These are phyloP conservation scores for Epichloe coenophiala DNA, from an alignment of 2,329 filamentous ascomycete species.

Conservation along the genomic window DNA sequence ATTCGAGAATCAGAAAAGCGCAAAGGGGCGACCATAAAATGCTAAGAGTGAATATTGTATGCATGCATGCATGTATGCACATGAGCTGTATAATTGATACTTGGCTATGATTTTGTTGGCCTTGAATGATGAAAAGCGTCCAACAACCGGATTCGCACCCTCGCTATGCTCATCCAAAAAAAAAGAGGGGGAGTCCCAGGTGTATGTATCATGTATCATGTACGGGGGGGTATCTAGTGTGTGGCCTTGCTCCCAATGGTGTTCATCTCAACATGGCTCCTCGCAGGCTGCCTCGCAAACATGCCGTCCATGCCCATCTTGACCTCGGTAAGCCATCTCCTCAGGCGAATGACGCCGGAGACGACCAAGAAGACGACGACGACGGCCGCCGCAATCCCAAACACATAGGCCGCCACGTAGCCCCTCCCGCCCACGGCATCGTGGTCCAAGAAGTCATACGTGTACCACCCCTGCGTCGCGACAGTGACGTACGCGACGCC, in stretches of 20 bases:
- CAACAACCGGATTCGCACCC: too few species aligned
- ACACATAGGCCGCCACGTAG: constrained; percentile 49
- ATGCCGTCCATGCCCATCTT: constrained; percentile 31
- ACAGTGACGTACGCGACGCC: constrained; percentile 60
- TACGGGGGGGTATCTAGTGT: too few species aligned
- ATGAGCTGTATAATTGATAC: background rate
- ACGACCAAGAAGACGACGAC: constrained; percentile 39
- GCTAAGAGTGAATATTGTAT: constrained; percentile 18
- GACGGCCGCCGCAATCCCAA: constrained; percentile 42
- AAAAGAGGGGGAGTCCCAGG: too few species aligned
- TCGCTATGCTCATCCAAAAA: too few species aligned
- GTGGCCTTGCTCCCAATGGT: background rate
- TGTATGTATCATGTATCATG: too few species aligned
- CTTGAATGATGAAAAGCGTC: too few species aligned
- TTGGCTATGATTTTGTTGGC: background rate
- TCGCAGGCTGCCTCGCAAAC: constrained; percentile 18
- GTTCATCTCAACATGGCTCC: constrained; percentile 16
- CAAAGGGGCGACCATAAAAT: constrained; percentile 71
- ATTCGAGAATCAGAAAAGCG: constrained; percentile 73
- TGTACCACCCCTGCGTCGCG: constrained; percentile 56
- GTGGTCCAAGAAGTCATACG: constrained; percentile 67
- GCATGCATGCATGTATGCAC: background rate
- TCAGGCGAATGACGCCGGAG: constrained; percentile 35
- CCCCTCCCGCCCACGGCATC: constrained; percentile 30
- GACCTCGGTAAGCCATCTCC: constrained; percentile 34